Evolutionary conservation across 2,329 filamentous ascomycete species (phyloP), one percentile per base, ranked within the genome.

Genomic region (Ophiocordyceps polyrhachis-furcata): DNA sequence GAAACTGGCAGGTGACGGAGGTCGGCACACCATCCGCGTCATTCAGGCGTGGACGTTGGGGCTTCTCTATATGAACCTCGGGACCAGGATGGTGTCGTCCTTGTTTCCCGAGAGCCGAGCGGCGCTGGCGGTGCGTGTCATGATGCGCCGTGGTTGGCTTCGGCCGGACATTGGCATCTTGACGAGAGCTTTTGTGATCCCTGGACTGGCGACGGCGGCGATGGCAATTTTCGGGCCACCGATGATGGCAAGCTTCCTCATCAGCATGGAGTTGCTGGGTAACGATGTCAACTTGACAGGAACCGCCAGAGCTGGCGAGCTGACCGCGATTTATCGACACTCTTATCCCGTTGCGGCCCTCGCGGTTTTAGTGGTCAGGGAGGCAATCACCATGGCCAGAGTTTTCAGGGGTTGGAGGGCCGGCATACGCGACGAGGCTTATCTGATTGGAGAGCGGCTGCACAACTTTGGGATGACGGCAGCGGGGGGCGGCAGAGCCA

Each of bases 1-100:
- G 53, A 46, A 53, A 41, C 50, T 53, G 20, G 51, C 46, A 4
- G 47, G 53, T 5, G 52, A 54, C 43, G 53, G 51, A 7, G 58
- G 58, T 14, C 57, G 59, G 4, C 85, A 93, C 56, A 83, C 80
- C 8, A 76, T 96, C 40, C 82, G 93, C 49, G 71, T 96, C 49
- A 80, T 96, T 40, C 89, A 96, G 58, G 81, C 88, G 47, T 98
- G 89, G 87, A 93, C 88, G 0, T 69, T 98, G 1, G 91, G 91
- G 5, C 73, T 98, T 20, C 71, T 98, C 3, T 95, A 94, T 59
- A 72, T 93, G 28, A 88, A 93, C 50, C 76, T 96, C 53, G 75
- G 75, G 1, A 73, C 77, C 15, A 79, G 82, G 37, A 64, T 86
- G 53, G 69, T 87, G 23, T 69, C 80, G 20, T 67, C 81, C 13